These are phyloP conservation scores for Eimeria praecox DNA, from an alignment of 169 alveolate genomes.

Conservation along the genomic window DNA sequence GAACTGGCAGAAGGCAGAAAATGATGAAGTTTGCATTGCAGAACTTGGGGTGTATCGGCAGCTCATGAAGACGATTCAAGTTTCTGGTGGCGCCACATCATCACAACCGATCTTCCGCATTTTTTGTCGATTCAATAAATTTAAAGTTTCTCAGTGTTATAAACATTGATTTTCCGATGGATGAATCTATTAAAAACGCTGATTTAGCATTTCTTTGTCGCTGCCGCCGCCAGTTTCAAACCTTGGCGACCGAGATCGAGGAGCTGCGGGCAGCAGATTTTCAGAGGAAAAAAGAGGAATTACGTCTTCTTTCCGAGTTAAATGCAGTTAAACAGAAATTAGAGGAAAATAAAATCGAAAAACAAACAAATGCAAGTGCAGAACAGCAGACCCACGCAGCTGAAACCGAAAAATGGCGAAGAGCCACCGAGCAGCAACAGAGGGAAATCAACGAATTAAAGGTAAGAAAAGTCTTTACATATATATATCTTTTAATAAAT, in stretches of 20 bases:
- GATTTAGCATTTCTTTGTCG: background rate
- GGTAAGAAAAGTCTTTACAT: background rate
- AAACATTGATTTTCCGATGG: background rate
- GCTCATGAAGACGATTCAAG: background rate
- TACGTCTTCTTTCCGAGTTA: background rate
- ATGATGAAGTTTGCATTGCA: background rate
- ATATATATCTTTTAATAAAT: background rate
- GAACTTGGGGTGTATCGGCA: conserved; percentile 17
- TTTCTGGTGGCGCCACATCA: background rate
- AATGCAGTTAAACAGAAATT: background rate
- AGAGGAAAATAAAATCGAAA: background rate
- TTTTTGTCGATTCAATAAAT: background rate
- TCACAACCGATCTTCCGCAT: background rate
- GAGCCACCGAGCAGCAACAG: background rate
- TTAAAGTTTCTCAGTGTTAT: background rate
- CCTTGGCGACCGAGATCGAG: background rate
- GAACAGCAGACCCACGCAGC: conserved; percentile 4
- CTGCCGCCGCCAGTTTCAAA: conserved; percentile 4
- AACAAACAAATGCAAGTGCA: background rate
- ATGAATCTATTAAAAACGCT: background rate
- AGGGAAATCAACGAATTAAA: conserved; percentile 1
- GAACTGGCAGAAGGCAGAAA: background rate
- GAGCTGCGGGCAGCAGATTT: background rate
- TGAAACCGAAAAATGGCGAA: background rate
- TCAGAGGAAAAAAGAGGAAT: conserved; percentile 7